Percentiles rank a stretch among this genome's conserved stretches.
phyloP scores from a whole-genome alignment of 371 early-diverging fungal genomes.

The Sporodiniella umbellata region DNA sequence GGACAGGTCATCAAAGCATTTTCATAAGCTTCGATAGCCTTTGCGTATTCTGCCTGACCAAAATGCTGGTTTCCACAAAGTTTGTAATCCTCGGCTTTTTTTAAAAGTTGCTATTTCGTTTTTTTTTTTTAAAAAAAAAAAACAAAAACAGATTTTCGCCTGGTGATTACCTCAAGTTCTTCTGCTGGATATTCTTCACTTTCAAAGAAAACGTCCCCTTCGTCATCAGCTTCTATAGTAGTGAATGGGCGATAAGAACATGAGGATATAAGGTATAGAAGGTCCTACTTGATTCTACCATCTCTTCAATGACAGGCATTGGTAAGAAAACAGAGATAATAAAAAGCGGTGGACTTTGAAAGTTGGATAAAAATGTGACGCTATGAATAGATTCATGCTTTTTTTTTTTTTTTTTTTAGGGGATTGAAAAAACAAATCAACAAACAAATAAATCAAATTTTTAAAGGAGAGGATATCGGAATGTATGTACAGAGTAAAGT shows the following conservation, averaged over 20 bases:
- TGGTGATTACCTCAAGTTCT: slow-evolving; percentile 30
- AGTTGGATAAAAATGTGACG: background rate
- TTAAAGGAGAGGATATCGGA: no score
- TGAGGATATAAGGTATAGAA: background rate
- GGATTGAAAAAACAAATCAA: no score
- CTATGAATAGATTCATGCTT: background rate
- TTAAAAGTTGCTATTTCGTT: slow-evolving; percentile 24
- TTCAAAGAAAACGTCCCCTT: slow-evolving; percentile 45
- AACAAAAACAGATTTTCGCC: no score
- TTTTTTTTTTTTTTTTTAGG: background rate
- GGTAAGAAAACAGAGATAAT: background rate
- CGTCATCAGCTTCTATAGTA: slow-evolving; percentile 22
- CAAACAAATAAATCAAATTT: no score
- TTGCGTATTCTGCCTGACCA: slow-evolving; percentile 43
- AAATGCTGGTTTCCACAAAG: slow-evolving; percentile 51
- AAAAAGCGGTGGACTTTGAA: background rate
- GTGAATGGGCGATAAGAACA: no score
- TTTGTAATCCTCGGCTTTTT: slow-evolving; percentile 52
- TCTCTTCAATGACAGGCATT: background rate
- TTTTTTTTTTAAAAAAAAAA: background rate
- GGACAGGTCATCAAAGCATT: slow-evolving; percentile 63
- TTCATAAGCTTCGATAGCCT: slow-evolving; percentile 57
- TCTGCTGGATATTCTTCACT: slow-evolving; percentile 30
- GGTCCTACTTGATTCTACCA: background rate
- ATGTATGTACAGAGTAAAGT: no score